Evolutionary conservation across 2,329 filamentous ascomycete genomes (phyloP).

Genomic region (Scorias spongiosa): DNA sequence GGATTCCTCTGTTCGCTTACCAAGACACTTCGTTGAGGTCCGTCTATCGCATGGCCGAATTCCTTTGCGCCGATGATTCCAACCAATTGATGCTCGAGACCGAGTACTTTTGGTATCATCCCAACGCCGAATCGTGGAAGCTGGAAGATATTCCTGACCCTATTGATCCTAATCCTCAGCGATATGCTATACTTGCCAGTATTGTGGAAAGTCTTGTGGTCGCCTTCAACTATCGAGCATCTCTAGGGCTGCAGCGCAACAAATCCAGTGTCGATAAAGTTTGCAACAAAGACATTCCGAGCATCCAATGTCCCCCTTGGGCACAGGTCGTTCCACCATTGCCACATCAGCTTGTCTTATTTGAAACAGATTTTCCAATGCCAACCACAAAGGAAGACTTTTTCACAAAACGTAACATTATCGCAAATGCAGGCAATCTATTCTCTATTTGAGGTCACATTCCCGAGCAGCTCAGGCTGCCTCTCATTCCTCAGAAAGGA

Average conservation of each 20-base stretch:
- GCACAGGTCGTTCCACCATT: not conserved
- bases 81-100: slow-evolving; percentile 2
- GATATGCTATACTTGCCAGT: slow-evolving; percentile 1
- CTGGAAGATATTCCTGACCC: slow-evolving; percentile 1
- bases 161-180: not conserved
- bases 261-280: not conserved
- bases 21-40: slow-evolving; percentile 1
- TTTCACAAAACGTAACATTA: not conserved
- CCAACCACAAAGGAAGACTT: not conserved
- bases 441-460: not conserved
- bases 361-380: not conserved
- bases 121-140: not conserved
- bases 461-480: not conserved
- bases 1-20: not conserved
- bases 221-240: not conserved
- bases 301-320: not conserved
- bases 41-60: slow-evolving; percentile 1
- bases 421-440: not conserved
- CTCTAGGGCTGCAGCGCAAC: not conserved
- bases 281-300: not conserved
- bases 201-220: slow-evolving; percentile 1
- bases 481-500: no score
- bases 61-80: slow-evolving; percentile 1
- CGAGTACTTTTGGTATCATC: slow-evolving; percentile 1
- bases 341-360: not conserved